Evolutionary conservation across 2,329 filamentous ascomycete species (phyloP), one percentile per base, ranked within the genome.

Genomic region (Monosporascus sp.): DNA sequence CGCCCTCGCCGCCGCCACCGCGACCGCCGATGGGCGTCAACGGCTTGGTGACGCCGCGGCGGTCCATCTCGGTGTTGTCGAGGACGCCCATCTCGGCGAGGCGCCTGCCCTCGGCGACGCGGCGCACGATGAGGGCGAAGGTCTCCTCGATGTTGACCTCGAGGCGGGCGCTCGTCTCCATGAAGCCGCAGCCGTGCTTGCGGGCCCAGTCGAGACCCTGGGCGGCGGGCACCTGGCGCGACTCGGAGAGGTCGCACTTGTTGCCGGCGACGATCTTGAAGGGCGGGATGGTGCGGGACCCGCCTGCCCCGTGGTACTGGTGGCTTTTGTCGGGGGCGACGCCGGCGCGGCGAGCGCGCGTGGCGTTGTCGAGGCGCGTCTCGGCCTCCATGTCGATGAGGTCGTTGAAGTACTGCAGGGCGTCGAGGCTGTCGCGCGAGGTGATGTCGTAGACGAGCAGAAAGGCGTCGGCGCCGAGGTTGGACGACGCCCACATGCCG

Each of bases 81-180:
- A 72, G 60, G 19, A 71, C 67, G 55, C 76, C 80, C 65, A 73
- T 70, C 61, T 77, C 77, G 4, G 80, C 80, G 45, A 78, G 68
- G 16, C 73, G 69, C 20, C 82, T 69, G n/a, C 74, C 74, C 73
- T 86, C 83, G 47, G 82, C 76, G 49, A 87, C 84, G 50, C 83
- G 76, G 26, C 82, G 76, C 44, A 86, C 80, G 55, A 86, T 82
- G 40, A 86, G 77, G 37, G 87, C 88, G 77, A 94, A 94, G 0
- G 89, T 93, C 79, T 94, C 90, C 70, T 94, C 90, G 57, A 94
- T 90, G 68, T 94, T 94, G 59, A 94, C 90, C 76, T 91, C 88
- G 63, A 91, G 83, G 52, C 89, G 76, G 5, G 90, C 90, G 64
- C 87, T 91, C 57, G 90, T 94, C 80, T 94, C 90, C 90, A 94